Evolutionary conservation across 345 rosid species (phyloP).

Genomic region (Raphanus sativus): DNA sequence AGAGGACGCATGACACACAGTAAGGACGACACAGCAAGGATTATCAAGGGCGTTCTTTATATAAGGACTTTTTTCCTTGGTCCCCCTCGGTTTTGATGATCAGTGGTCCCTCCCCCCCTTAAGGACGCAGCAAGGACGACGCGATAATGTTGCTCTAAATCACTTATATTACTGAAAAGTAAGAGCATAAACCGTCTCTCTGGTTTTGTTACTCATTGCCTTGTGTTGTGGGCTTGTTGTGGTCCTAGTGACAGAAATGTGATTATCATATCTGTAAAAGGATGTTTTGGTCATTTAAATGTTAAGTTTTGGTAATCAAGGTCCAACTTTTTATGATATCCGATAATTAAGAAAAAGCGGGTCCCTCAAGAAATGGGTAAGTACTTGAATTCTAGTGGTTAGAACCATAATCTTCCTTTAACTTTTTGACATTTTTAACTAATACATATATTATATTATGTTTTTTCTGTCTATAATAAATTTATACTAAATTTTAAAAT

Average conservation of each 20-base stretch:
- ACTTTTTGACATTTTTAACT: too few relatives aligned
- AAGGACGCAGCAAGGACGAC: too few relatives aligned
- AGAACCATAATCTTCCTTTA: neutral
- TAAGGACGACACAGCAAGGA: too few relatives aligned
- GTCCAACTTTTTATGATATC: neutral
- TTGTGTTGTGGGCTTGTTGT: constrained; percentile 8
- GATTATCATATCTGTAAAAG: neutral
- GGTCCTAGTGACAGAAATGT: constrained; percentile 14
- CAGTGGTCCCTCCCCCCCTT: too few relatives aligned
- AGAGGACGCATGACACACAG: too few relatives aligned
- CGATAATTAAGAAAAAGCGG: neutral
- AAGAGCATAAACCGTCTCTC: neutral
- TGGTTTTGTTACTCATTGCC: constrained; percentile 7
- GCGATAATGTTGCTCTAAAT: too few relatives aligned
- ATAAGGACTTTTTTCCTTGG: too few relatives aligned
- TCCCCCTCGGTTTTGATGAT: too few relatives aligned
- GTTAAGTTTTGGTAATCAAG: neutral
- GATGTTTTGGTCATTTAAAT: neutral
- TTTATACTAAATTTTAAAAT: too few relatives aligned
- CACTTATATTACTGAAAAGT: neutral
- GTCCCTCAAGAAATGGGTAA: constrained; percentile 6
- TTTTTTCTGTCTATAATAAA: too few relatives aligned
- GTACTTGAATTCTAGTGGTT: neutral
- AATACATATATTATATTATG: too few relatives aligned
- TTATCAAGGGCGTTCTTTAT: too few relatives aligned